Evolutionary conservation across 306 rosid species (phyloP).

Genomic region (Dalbergia cultrata): DNA sequence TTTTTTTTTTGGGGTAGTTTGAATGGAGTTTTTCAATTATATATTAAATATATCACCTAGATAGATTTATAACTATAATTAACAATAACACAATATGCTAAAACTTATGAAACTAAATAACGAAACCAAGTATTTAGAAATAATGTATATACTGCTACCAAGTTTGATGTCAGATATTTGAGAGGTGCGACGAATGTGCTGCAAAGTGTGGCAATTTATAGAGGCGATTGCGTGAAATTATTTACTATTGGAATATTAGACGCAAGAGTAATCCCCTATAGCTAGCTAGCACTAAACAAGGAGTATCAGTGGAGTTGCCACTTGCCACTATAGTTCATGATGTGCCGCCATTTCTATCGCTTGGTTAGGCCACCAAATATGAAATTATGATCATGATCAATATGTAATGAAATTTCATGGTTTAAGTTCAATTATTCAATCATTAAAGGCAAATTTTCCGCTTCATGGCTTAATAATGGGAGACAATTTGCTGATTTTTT

Average conservation of each 20-base stretch:
- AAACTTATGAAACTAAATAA: background rate
- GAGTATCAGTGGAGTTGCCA: conserved; percentile 41
- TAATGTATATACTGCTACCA: background rate
- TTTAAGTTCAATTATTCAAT: conserved; percentile 33
- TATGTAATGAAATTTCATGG: background rate
- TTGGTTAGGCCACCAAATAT: conserved; percentile 23
- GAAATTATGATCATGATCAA: conserved; percentile 11
- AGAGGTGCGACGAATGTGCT: background rate
- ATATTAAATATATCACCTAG: background rate
- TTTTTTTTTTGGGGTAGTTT: too few relatives aligned
- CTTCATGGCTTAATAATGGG: conserved; percentile 26
- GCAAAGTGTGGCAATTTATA: conserved; percentile 42
- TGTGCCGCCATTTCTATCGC: background rate
- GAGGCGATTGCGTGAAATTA: conserved; percentile 7
- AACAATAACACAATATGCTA: background rate
- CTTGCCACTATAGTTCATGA: conserved; percentile 15
- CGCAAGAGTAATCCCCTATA: background rate
- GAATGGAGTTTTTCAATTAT: too few relatives aligned
- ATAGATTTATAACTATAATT: too few relatives aligned
- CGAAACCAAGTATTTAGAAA: background rate
- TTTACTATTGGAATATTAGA: background rate
- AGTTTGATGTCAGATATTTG: background rate
- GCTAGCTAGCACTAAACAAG: background rate
- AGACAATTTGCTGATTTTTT: conserved; percentile 3
- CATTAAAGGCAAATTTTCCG: conserved; percentile 6